These are phyloP conservation scores for Cordyceps farinosa DNA, from an alignment of 2,329 filamentous ascomycete genomes.

Conservation along the genomic window DNA sequence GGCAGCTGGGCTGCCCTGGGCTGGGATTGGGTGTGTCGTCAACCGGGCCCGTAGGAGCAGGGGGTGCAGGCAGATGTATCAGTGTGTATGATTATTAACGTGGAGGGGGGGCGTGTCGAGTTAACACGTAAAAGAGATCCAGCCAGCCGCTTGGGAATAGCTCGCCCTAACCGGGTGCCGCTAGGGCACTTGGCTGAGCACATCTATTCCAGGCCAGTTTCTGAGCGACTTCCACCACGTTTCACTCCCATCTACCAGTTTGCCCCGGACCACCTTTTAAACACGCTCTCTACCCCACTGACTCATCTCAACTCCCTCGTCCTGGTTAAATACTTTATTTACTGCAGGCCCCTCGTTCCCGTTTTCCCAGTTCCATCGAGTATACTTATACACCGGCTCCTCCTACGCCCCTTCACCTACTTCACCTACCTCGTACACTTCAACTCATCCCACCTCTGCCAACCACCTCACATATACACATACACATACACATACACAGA, in stretches of 20 bases:
- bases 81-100: constrained; percentile 2
- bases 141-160: constrained; percentile 10
- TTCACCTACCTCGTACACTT: not conserved
- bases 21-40: not conserved
- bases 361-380: not conserved
- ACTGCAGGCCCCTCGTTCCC: constrained; percentile 8
- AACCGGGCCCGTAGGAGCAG: not conserved
- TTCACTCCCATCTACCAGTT: constrained; percentile 13
- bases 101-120: constrained; percentile 8
- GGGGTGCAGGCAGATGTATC: not conserved
- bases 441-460: not conserved
- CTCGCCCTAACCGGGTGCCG: constrained; percentile 9
- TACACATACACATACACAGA: not conserved
- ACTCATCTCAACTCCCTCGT: constrained; percentile 16
- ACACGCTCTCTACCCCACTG: constrained; percentile 13
- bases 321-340: constrained; percentile 15
- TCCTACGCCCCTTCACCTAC: not conserved
- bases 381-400: constrained; percentile 13
- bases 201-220: constrained; percentile 9
- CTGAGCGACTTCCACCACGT: constrained; percentile 12
- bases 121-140: constrained; percentile 2
- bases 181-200: constrained; percentile 11
- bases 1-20: not conserved
- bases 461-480: not conserved
- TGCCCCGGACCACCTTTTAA: constrained; percentile 16